Base-by-base conservation (phyloP, 1,284 basidiomycete species). In the Heterobasidion annosum region DNA sequence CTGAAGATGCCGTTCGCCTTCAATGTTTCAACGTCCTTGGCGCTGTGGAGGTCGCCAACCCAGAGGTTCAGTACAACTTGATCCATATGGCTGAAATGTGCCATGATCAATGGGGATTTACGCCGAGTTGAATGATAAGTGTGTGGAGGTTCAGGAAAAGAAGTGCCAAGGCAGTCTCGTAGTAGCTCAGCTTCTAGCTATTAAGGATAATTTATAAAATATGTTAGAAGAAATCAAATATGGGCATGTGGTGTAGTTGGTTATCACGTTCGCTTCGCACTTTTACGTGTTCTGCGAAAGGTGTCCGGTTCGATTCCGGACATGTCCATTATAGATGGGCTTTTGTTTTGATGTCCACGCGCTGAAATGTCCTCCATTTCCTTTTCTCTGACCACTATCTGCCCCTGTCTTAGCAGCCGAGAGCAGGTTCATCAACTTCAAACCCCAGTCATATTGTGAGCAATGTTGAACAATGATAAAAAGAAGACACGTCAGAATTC, bases 1-100 rank as follows among this genome's bases (percentile, higher is more conserved):
- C 85, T 87, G 60, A 76, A 81, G 6, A 91, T 86, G 18, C 79
- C 78, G 59, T 80, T 76, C n/a, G 69, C 67, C 62, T 76, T 80
- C 57, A 91, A 76, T 10, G 67, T 68, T 40, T 77, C 71, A 0
- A 73, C 71, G 59, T 88, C 69, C 44, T 72, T 68, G 3, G 82
- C 81, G 53, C 81, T 83, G 8, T 66, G 65, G 2, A 86, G 66
- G 63, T 82, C 73, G 34, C 85, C 85, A 37, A 88, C 75, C 85
- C 85, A 88, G 5, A 88, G 67, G 6, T 77, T 74, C 16, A 77
- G 78, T 19, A 82, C 73, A 46, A 88, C 72, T 67, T 86, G 75
- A 67, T 88, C 77, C 82, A 83, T 73, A 45, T 60, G 57, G 34
- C 54, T 53, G 34, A 53, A 46, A 16, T 13, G 40, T 25, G 25